Base-by-base conservation (phyloP, 1,139 yeast species). In the Ogataea hybrid region DNA sequence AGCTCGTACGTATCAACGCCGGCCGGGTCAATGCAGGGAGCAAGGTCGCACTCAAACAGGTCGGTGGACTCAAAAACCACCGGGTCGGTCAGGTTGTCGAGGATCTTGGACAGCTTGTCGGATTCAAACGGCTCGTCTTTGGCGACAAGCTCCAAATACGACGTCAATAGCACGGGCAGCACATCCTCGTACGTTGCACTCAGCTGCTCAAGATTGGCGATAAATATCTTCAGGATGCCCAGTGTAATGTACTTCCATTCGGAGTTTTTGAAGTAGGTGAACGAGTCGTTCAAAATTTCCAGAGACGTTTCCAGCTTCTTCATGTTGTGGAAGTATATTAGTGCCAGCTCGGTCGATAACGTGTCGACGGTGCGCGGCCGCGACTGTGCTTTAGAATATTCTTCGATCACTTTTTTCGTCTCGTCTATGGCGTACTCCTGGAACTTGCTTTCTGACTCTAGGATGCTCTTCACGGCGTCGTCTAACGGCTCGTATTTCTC, bases 231-330 rank as follows among this genome's bases (percentile, higher is more conserved):
- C 31, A 86, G 66, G 15, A 90, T 62, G 15, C 75, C 65, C 1
- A 81, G 74, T 0, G 95, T 88, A 58, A 89, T 77, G 32, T 70
- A 67, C 44, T 74, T 75, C 96, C 97, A 89, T 1, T 89, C 88
- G 43, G 82, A 77, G 21, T 72, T 61, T 14, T 76, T 70, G 55
- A 84, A 88, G 45, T 79, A 77, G 31, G 76, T 79, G 37, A 86
- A 87, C 3, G 94, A 79, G 17, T 80, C 77, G 35, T 79, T 78
- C 8, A 90, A 66, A 7, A 84, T 77, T 11, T 73, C 65, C 9
- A 81, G 73, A 1, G 96, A 85, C 34, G 75, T 74, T 30, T 71
- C 70, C 51, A 79, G 84, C 36, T 84, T 73, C 1, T 73, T 66
- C 36, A 69, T 65, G 49, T 79, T 80, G 37, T 54, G 56, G 57